Base-by-base conservation (phyloP, 2,329 filamentous ascomycete genomes). In the Cadophora malorum region DNA sequence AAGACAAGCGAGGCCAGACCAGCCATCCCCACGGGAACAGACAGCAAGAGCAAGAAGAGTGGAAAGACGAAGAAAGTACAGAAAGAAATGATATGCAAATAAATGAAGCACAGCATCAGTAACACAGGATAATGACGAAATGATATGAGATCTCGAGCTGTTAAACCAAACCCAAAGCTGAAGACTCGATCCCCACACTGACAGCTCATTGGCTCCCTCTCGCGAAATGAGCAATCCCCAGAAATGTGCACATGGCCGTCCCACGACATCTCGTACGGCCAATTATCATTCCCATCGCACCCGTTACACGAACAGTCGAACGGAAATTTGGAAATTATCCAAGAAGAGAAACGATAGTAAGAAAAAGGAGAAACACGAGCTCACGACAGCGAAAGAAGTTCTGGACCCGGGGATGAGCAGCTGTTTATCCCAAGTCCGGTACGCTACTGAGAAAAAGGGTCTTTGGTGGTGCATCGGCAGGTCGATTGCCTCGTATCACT, bases 181-280 rank as follows among this genome's bases (percentile, higher is more conserved):
- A 53, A 53, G 50, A 53, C 50, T 31, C 12, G 23, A 53, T 53
- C 23, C 10, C 41, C 14, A 16, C 41, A 19, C 16, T 45, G 41
- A 14, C 41, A 45, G 52, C 14, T 33, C 16, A 55, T 55, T 55
- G 28, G 28, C n/a, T 33, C 25, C 14, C 52, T 4, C 12, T 3
- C 16, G 23, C 19, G 52, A 55, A 55, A 55, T 55, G 52, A 55
- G 52, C 52, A 55, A 55, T 33, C 28, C 52, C 52, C 52, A 55
- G 50, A 28, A 9, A 38, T 38, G 35, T 38, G 35, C 35, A 38
- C 35, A 28, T 28, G 28, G 28, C 9, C 9, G 49, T 52, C 21
- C 49, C 6, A 53, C 52, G 25, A 14, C 28, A 31, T 55, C 14
- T 55, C 25, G 28, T 55, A 33, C 19, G 28, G 19, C 52, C 52